Conservation (phyloP, 192 early-diverging fungal species). For the Chytriomyces hyalinus region DNA sequence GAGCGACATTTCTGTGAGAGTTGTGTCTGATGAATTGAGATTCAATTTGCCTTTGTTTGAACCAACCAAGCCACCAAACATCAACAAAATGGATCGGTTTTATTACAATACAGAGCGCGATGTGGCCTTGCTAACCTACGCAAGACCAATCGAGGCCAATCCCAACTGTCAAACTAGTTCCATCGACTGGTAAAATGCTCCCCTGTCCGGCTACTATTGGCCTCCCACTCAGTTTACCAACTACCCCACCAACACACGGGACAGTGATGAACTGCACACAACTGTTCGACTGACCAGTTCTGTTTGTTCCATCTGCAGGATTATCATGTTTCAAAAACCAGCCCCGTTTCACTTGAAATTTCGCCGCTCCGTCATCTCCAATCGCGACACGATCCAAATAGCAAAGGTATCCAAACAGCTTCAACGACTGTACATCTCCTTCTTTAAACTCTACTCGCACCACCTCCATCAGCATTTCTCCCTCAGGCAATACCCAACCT, state of each 20-base stretch:
- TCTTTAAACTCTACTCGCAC: slow-evolving; percentile 14
- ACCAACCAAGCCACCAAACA: background rate
- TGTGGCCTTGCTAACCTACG: too few species aligned
- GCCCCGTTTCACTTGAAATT: slow-evolving; percentile 1
- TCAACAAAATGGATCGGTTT: background rate
- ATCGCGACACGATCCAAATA: slow-evolving; percentile 9
- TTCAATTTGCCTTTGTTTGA: background rate
- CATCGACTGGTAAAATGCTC: background rate
- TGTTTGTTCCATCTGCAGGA: background rate
- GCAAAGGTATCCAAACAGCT: slow-evolving; percentile 26
- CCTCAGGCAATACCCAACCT: background rate
- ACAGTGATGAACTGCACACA: background rate
- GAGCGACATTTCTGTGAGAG: slow-evolving; percentile 1
- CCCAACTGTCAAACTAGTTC: background rate
- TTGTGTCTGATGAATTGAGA: background rate
- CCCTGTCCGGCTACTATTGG: background rate
- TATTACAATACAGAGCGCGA: background rate
- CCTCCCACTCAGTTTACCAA: background rate
- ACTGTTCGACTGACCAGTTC: background rate
- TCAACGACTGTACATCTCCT: background rate
- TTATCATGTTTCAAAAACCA: background rate
- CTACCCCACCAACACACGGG: background rate
- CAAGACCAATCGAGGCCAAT: background rate
- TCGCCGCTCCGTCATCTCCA: background rate
- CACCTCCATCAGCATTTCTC: slow-evolving; percentile 17